phyloP scores from a whole-genome alignment of 1,284 basidiomycete genomes.

The Xanthoconium separans region DNA sequence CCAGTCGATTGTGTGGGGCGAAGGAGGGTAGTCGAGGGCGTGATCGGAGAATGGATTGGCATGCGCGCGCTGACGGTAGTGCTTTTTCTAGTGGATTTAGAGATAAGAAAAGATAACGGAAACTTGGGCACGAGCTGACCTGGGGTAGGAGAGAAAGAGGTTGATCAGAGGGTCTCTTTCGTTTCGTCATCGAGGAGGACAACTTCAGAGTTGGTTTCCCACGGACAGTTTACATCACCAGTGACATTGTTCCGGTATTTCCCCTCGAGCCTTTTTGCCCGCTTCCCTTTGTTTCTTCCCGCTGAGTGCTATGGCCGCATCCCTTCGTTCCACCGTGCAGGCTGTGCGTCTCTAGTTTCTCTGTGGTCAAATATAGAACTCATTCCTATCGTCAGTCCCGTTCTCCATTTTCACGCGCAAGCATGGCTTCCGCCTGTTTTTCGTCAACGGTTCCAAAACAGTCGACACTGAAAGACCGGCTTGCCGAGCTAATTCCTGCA shows the following conservation, averaged over 20 bases:
- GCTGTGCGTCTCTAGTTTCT: constrained; percentile 40
- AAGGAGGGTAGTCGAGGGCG: constrained; percentile 84
- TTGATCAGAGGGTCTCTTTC: constrained; percentile 22
- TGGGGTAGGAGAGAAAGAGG: constrained; percentile 26
- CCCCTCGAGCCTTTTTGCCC: constrained; percentile 11
- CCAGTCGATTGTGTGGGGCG: constrained; percentile 85
- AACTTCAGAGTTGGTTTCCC: constrained; percentile 1
- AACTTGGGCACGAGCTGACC: constrained; percentile 12
- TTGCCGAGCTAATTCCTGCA: constrained; percentile 87
- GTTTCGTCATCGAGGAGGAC: constrained; percentile 23
- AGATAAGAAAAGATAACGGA: neutral
- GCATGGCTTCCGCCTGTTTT: constrained; percentile 53
- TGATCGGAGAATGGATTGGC: constrained; percentile 99
- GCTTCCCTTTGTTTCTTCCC: constrained; percentile 4
- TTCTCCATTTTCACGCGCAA: constrained; percentile 43
- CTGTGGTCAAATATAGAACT: neutral
- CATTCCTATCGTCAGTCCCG: constrained; percentile 41
- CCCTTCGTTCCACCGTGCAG: constrained; percentile 44
- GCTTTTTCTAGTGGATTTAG: constrained; percentile 71
- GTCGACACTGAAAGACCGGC: constrained; percentile 83
- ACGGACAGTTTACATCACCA: constrained; percentile 11
- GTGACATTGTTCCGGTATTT: constrained; percentile 30
- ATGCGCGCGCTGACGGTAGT: constrained; percentile 96
- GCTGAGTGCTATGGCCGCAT: constrained; percentile 24
- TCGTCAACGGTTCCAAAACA: constrained; percentile 68